Conservation (phyloP, 805 yeast species). For the Candida taoyuanica region DNA sequence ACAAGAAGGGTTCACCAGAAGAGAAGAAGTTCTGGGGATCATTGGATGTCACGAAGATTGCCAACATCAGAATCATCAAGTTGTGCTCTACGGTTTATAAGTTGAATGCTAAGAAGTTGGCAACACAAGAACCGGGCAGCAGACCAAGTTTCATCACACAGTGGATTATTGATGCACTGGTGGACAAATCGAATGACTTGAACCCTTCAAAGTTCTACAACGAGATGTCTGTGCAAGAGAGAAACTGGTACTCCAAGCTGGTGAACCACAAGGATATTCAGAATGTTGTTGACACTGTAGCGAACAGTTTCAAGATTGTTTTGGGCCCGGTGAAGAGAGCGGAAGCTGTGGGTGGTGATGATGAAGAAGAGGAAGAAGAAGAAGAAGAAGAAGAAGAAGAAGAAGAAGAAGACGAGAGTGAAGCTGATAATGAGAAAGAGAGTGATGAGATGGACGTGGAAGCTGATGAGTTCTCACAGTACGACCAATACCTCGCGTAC, state of each 20-base stretch:
- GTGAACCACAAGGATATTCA: conserved; percentile 43
- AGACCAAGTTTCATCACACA: conserved; percentile 19
- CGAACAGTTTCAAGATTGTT: conserved; percentile 34
- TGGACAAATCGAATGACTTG: conserved; percentile 26
- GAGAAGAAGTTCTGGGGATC: conserved; percentile 20
- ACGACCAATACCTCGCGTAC: conserved; percentile 34
- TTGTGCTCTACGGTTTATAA: conserved; percentile 13
- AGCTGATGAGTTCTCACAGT: conserved; percentile 28
- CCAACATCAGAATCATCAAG: conserved; percentile 22
- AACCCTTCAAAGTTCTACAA: conserved; percentile 47
- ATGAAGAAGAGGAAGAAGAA: conserved; percentile 23
- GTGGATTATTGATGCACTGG: conserved; percentile 25
- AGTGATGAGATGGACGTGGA: conserved; percentile 25
- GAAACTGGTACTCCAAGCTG: conserved; percentile 36
- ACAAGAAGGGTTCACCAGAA: conserved; percentile 13
- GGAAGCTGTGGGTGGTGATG: conserved; percentile 12
- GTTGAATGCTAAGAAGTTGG: conserved; percentile 14
- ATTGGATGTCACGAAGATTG: conserved; percentile 24
- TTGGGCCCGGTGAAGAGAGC: conserved; percentile 26
- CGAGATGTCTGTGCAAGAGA: conserved; percentile 28
- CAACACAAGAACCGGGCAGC: not conserved
- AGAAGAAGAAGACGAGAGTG: conserved; percentile 23
- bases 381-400: conserved; percentile 22
- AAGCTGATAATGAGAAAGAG: conserved; percentile 25
- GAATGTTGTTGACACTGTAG: conserved; percentile 39